Conservation (phyloP, 495 filamentous ascomycete genomes). For the Tuber borchii region DNA sequence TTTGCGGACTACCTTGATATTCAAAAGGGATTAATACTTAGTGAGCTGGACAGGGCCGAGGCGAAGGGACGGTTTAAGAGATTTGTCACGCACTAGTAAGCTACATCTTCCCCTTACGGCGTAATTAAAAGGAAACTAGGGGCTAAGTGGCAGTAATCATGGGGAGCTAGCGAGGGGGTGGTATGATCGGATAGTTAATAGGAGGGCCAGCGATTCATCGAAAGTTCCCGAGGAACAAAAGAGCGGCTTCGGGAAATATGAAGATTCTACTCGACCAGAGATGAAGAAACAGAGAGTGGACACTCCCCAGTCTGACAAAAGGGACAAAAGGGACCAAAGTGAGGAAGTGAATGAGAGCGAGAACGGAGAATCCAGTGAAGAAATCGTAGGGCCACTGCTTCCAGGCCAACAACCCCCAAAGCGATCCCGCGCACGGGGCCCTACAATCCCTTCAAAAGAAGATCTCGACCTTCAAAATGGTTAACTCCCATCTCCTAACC, state of each 20-base stretch:
- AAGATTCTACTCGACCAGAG: neutral
- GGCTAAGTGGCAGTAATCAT: constrained; percentile 61
- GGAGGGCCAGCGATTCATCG: constrained; percentile 34
- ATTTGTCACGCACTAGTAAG: constrained; percentile 80
- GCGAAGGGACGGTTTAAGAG: constrained; percentile 84
- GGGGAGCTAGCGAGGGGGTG: constrained; percentile 88
- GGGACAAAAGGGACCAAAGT: constrained; percentile 2
- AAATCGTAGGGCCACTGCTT: constrained; percentile 63
- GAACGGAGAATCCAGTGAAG: constrained; percentile 43
- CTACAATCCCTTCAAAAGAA: constrained; percentile 65
- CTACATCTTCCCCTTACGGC: constrained; percentile 4
- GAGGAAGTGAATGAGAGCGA: constrained; percentile 27
- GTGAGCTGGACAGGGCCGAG: constrained; percentile 62
- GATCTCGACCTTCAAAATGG: constrained; percentile 68
- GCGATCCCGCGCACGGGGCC: constrained; percentile 50
- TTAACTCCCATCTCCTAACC: constrained; percentile 37
- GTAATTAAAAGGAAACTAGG: constrained; percentile 1
- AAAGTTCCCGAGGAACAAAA: neutral
- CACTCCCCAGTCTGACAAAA: constrained; percentile 19
- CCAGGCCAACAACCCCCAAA: constrained; percentile 45
- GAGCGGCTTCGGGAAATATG: neutral
- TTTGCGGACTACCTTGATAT: constrained; percentile 85
- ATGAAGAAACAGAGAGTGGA: constrained; percentile 13
- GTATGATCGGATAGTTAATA: constrained; percentile 63
- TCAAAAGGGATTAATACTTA: constrained; percentile 67